These are phyloP conservation scores for Pyrrhoderma noxium DNA, from an alignment of 1,284 basidiomycete species.

Conservation along the genomic window DNA sequence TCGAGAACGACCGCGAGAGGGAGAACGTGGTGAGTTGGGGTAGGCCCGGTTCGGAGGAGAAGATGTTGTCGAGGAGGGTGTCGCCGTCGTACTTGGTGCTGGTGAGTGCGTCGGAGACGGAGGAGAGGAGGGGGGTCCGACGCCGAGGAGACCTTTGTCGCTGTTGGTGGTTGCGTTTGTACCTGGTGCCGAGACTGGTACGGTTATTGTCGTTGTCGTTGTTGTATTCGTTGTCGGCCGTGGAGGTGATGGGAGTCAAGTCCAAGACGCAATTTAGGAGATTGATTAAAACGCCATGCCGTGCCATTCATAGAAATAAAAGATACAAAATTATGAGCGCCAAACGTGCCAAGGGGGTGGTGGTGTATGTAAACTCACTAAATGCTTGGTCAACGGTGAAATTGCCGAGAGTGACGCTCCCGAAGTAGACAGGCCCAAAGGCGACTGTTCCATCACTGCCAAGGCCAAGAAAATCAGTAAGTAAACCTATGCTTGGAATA, in stretches of 20 bases:
- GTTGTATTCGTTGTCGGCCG: too few relatives aligned
- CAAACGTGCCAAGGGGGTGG: too few relatives aligned
- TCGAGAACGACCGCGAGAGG: constrained; percentile 14
- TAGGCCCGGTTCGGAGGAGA: constrained; percentile 12
- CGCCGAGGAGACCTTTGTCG: constrained; percentile 18
- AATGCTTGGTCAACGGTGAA: constrained; percentile 15
- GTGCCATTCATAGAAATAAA: not conserved
- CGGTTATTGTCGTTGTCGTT: too few relatives aligned
- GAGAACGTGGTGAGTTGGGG: constrained; percentile 17
- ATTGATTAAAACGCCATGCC: too few relatives aligned
- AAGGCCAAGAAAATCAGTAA: too few relatives aligned
- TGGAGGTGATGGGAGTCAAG: not conserved
- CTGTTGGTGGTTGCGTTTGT: constrained; percentile 17
- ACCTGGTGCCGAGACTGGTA: constrained; percentile 18
- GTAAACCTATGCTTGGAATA: not conserved
- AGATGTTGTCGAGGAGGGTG: constrained; percentile 17
- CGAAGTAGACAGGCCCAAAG: constrained; percentile 10
- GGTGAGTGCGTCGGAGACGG: constrained; percentile 8
- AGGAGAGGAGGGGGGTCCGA: constrained; percentile 18
- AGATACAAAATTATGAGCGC: too few relatives aligned
- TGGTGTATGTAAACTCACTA: constrained; percentile 14
- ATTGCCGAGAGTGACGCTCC: constrained; percentile 14
- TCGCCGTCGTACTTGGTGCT: constrained; percentile 9
- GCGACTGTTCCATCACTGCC: constrained; percentile 17
- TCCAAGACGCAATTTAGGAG: not conserved